These are phyloP conservation scores for Globisporangium sylvaticum DNA, from an alignment of 352 stramenopile genomes.

Conservation along the genomic window DNA sequence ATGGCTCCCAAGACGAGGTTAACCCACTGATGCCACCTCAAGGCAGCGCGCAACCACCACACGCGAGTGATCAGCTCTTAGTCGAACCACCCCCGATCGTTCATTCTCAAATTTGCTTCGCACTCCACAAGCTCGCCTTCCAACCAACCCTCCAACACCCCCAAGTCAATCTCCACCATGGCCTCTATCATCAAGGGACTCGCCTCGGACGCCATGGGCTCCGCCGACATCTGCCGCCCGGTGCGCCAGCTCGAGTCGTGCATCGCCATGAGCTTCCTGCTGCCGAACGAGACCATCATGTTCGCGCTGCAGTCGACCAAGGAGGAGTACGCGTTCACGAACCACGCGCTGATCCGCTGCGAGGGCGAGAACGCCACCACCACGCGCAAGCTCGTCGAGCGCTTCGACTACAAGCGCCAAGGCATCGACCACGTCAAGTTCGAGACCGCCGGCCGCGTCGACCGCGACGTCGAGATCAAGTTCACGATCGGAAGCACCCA, in stretches of 20 bases:
- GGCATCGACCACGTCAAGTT: constrained; percentile 28
- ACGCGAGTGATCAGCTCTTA: neutral
- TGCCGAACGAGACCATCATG: constrained; percentile 38
- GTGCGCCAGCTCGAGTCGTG: constrained; percentile 29
- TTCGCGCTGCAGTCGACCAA: constrained; percentile 57
- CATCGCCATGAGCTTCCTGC: constrained; percentile 28
- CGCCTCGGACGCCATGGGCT: constrained; percentile 44
- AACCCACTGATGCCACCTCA: neutral
- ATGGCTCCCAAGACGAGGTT: neutral
- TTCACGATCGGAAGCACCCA: constrained; percentile 23
- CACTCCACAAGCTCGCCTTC: neutral
- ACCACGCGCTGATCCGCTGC: constrained; percentile 45
- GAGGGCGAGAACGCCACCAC: constrained; percentile 39
- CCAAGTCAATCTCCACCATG: neutral
- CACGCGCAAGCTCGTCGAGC: constrained; percentile 35
- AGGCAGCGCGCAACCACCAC: neutral
- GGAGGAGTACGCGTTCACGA: constrained; percentile 61
- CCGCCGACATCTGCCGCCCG: constrained; percentile 49
- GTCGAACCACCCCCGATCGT: neutral
- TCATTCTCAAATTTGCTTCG: constrained; percentile 12
- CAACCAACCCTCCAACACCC: neutral
- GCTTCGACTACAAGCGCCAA: constrained; percentile 31
- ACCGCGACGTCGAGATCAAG: constrained; percentile 46
- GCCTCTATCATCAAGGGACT: constrained; percentile 43
- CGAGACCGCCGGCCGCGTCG: constrained; percentile 40